These are phyloP conservation scores for Fusarium annulatum DNA, from an alignment of 2,329 filamentous ascomycete genomes.

Conservation along the genomic window DNA sequence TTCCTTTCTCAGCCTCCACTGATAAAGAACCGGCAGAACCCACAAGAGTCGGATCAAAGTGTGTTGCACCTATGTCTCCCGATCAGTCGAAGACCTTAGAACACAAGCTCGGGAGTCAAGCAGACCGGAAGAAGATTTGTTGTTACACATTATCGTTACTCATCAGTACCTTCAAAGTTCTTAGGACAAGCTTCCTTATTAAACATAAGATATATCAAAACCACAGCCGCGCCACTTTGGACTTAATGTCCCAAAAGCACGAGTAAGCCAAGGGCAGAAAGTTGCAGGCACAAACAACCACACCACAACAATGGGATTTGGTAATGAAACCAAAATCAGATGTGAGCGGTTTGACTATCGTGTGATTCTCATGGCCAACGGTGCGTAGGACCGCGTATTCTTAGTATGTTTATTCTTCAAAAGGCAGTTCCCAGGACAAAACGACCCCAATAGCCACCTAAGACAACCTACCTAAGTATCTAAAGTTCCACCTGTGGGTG, in stretches of 20 bases:
- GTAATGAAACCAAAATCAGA: neutral
- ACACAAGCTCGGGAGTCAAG: constrained; percentile 4
- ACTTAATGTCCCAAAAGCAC: neutral
- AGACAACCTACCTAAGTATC: neutral
- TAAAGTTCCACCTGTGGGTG: neutral
- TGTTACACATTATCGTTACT: neutral
- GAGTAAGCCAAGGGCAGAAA: neutral
- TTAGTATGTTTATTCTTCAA: neutral
- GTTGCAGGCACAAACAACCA: neutral
- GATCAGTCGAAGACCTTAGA: constrained; percentile 17
- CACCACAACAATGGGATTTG: neutral
- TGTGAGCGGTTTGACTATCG: neutral
- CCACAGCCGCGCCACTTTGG: neutral
- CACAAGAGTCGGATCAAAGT: constrained; percentile 18
- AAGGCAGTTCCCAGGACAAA: constrained; percentile 10
- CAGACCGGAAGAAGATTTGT: constrained; percentile 4
- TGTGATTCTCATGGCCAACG: neutral
- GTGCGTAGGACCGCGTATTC: constrained; percentile 18
- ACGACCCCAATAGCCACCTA: neutral
- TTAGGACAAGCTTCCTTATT: neutral
- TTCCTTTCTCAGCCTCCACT: constrained; percentile 22
- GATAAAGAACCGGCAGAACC: constrained; percentile 10
- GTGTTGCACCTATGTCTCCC: constrained; percentile 16
- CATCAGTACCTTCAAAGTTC: neutral
- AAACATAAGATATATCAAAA: neutral